These are phyloP conservation scores for Yarrowia bubula DNA, from an alignment of 805 yeast genomes.

Conservation along the genomic window DNA sequence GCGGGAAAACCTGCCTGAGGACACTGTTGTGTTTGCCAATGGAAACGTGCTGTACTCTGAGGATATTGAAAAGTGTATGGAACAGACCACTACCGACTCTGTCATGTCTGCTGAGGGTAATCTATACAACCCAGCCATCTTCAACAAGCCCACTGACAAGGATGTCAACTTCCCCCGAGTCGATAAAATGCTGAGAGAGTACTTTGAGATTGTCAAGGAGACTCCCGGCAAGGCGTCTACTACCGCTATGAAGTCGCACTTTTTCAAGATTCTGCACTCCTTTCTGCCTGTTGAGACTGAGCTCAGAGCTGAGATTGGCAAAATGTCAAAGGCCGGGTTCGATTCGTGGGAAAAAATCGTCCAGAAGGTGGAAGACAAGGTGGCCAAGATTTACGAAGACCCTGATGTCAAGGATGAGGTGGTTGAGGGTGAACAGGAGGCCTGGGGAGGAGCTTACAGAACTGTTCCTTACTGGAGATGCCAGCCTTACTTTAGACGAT, in stretches of 20 bases:
- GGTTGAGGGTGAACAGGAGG: constrained; percentile 51
- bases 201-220: constrained; percentile 72
- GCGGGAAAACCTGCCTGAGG: constrained; percentile 73
- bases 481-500: constrained; percentile 91
- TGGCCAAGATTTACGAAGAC: constrained; percentile 52
- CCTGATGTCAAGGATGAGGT: constrained; percentile 58
- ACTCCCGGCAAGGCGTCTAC: constrained; percentile 70
- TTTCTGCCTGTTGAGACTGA: constrained; percentile 76
- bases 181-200: constrained; percentile 78
- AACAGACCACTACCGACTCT: constrained; percentile 71
- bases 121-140: constrained; percentile 88
- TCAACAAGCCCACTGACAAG: constrained; percentile 43
- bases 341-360: constrained; percentile 60
- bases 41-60: constrained; percentile 92
- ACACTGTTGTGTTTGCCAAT: constrained; percentile 87
- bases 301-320: constrained; percentile 69
- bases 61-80: constrained; percentile 70
- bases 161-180: constrained; percentile 81
- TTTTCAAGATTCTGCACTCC: constrained; percentile 82
- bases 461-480: constrained; percentile 92
- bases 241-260: constrained; percentile 85
- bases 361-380: constrained; percentile 62
- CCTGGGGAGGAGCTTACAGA: constrained; percentile 81
- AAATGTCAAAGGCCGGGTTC: constrained; percentile 44
- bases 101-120: constrained; percentile 98